Percentiles rank a stretch among this genome's conserved stretches.
These are phyloP conservation scores for Lathyrus aphaca DNA, from an alignment of 306 rosid genomes.

Conservation along the genomic window DNA sequence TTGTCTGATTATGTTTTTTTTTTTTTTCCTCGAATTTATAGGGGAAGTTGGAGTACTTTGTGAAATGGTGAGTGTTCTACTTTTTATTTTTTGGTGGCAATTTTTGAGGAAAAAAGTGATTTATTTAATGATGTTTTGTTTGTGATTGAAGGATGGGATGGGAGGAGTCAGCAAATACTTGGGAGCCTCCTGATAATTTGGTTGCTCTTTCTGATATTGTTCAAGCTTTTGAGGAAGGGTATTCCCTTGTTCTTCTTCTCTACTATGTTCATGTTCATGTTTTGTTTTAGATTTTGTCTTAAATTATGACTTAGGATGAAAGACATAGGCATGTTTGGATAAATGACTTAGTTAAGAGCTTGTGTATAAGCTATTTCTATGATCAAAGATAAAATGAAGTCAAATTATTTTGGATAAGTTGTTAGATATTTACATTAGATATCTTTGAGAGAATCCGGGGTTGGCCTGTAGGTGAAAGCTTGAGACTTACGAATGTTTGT, in stretches of 20 bases:
- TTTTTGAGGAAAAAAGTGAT: not conserved
- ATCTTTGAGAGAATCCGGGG: too few relatives aligned
- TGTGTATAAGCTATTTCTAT: not conserved
- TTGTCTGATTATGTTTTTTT: not conserved
- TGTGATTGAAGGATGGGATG: constrained; percentile 68
- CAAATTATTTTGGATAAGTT: not conserved
- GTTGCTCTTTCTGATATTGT: constrained; percentile 68
- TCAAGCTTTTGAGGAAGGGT: constrained; percentile 82
- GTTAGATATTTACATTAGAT: not conserved
- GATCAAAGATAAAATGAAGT: not conserved
- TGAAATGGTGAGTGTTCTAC: not conserved
- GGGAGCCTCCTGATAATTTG: constrained; percentile 95
- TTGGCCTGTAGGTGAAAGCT: too few relatives aligned
- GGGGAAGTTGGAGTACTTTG: not conserved
- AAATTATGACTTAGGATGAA: constrained; percentile 5
- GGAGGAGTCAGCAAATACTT: constrained; percentile 89
- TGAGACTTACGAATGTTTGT: not conserved
- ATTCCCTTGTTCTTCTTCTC: constrained; percentile 20
- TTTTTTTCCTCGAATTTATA: not conserved
- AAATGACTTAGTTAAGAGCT: not conserved
- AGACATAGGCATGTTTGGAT: not conserved
- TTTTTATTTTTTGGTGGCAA: not conserved
- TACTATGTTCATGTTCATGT: not conserved
- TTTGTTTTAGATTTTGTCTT: constrained; percentile 16
- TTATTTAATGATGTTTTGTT: constrained; percentile 14